A percentile compares a stretch with the other conserved stretches of the same genome.
Evolutionary conservation across 108 stramenopile species (phyloP).

Genomic region (Nitzschia inconspicua): DNA sequence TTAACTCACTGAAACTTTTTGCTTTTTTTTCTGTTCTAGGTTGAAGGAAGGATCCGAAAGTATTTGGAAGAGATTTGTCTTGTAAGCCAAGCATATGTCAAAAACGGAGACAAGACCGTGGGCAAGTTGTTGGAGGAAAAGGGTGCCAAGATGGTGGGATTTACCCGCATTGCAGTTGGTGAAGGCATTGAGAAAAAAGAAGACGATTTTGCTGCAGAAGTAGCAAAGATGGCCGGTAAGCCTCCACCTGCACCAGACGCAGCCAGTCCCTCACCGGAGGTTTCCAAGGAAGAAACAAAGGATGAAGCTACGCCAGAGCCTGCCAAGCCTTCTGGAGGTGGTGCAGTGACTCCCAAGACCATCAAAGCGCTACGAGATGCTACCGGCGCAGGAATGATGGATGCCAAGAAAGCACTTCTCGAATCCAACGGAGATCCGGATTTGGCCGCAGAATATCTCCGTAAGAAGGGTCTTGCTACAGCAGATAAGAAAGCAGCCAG

Average conservation of each 20-base stretch:
- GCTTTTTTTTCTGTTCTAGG: too few relatives aligned
- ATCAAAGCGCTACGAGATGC: conserved; percentile 69
- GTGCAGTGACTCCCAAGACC: conserved; percentile 18
- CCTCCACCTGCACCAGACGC: not conserved
- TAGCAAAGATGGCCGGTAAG: conserved; percentile 75
- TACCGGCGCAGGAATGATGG: conserved; percentile 85
- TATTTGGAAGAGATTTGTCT: conserved; percentile 72
- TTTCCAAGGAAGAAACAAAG: not conserved
- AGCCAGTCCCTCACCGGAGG: not conserved
- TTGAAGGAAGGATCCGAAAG: conserved; percentile 78
- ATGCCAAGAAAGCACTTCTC: conserved; percentile 73
- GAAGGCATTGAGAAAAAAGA: conserved; percentile 86
- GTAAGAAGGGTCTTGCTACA: conserved; percentile 67
- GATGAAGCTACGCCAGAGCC: not conserved
- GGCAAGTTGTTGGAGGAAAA: conserved; percentile 68
- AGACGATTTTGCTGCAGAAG: conserved; percentile 79
- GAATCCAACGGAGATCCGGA: conserved; percentile 70
- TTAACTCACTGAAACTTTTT: too few relatives aligned
- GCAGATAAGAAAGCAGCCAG: conserved; percentile 77
- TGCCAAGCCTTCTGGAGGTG: conserved; percentile 8
- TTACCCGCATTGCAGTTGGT: conserved; percentile 67
- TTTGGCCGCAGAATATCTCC: conserved; percentile 53
- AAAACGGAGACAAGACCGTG: conserved; percentile 68
- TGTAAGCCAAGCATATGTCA: conserved; percentile 75
- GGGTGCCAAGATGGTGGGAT: conserved; percentile 78